Evolutionary conservation across 1,139 yeast genomes (phyloP), one percentile per base, ranked within the genome.

Genomic region (Lodderomyces jiufengensis): DNA sequence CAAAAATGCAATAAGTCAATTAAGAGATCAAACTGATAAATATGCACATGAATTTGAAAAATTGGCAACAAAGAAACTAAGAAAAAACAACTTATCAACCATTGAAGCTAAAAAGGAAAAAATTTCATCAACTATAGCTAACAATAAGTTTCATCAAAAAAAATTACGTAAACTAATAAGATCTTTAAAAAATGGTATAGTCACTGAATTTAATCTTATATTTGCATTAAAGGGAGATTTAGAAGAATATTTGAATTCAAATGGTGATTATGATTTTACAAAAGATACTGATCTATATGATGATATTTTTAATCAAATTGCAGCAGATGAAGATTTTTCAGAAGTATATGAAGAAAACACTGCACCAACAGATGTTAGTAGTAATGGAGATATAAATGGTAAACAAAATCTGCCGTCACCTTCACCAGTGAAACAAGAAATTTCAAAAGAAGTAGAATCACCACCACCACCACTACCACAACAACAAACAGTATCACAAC

Each of bases 101-200:
- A 56, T 65, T 27, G 76, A 70, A 43, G 63, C 63, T 33, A 63
- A 69, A 37, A 68, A 69, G 51, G 73, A 65, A 37, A 72, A 69
- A 44, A 57, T 70, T 32, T 70, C 65, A 40, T 39, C 50, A n/a
- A 62, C 59, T 29, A 54, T 59, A 32, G 53, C 52, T 24, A 57
- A 57, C 30, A 62, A 68, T 39, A 61, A 58, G 41, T 68, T 68
- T 43, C 75, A 70, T 44, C 54, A 61, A 24, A 68, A 64, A 37
- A 64, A 63, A 40, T 52, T 69, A 27, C 58, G 60, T 40, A 55
- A 54, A 22, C 51, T 65, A 25, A 59, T 67, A 33, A 56, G 52
- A 34, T 51, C 52, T 33, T 50, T 70, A 39, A 65, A 58, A 42
- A 51, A 53, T 14, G 52, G 52, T 27, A 59, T 59, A 33, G 52